A percentile compares a stretch with the other conserved stretches of the same genome.
These are phyloP conservation scores for Dipteronia sinensis DNA, from an alignment of 345 rosid genomes.

Conservation along the genomic window DNA sequence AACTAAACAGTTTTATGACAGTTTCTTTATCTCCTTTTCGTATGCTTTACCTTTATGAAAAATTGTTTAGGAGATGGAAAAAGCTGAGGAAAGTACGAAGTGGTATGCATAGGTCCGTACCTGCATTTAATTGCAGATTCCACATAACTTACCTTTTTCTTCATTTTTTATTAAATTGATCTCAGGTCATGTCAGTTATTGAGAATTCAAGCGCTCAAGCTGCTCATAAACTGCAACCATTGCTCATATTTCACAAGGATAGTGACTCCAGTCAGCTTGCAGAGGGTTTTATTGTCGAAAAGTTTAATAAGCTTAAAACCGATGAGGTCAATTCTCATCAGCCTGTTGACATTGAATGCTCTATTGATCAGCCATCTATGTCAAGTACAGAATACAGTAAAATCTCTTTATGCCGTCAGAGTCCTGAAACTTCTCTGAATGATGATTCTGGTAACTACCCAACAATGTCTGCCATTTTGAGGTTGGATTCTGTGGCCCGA, in stretches of 20 bases:
- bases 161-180: constrained; percentile 13
- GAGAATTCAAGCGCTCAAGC: constrained; percentile 23
- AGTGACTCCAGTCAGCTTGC: too few species aligned
- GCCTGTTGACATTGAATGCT: neutral
- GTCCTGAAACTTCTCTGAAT: constrained; percentile 5
- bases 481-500: constrained; percentile 71
- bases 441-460: constrained; percentile 37
- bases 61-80: too few species aligned
- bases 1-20: neutral
- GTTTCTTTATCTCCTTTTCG: neutral
- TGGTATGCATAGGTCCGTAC: too few species aligned
- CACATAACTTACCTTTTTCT: constrained; percentile 2
- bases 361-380: neutral
- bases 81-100: too few species aligned
- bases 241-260: too few species aligned
- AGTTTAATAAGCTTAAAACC: constrained; percentile 28
- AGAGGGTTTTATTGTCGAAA: constrained; percentile 31
- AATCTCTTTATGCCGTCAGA: neutral
- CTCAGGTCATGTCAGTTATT: constrained; percentile 41
- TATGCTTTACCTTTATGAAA: neutral
- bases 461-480: constrained; percentile 48
- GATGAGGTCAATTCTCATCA: constrained; percentile 3
- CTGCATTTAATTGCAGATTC: too few species aligned
- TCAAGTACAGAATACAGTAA: constrained; percentile 9
- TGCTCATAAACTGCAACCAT: constrained; percentile 18